These are phyloP conservation scores for Royoungia palumana DNA, from an alignment of 768 basidiomycete genomes.

Conservation along the genomic window DNA sequence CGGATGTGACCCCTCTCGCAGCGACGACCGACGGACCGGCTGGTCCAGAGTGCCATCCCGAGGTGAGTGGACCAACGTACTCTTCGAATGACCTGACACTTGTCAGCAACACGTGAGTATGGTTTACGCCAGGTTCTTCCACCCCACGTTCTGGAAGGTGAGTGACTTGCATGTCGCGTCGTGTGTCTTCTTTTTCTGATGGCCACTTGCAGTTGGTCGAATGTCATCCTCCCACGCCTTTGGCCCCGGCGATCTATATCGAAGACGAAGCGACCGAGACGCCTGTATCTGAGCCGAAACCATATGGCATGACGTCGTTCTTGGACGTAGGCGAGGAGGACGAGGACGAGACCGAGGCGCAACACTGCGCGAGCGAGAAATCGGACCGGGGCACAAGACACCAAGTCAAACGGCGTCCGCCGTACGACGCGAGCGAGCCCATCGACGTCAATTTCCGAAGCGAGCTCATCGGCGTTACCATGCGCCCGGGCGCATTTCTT, in stretches of 20 bases:
- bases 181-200: not conserved
- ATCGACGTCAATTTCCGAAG: slow-evolving; percentile 10
- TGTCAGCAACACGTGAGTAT: slow-evolving; percentile 16
- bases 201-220: slow-evolving; percentile 10
- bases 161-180: not conserved
- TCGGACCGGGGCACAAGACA: not conserved
- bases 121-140: slow-evolving; percentile 22
- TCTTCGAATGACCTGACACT: not conserved
- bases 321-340: slow-evolving; percentile 9
- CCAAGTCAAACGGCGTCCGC: not conserved
- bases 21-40: not conserved
- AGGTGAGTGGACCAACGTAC: not conserved
- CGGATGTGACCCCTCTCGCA: not conserved
- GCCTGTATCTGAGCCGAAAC: slow-evolving; percentile 1
- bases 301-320: not conserved
- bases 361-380: not conserved
- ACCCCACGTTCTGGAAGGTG: slow-evolving; percentile 24
- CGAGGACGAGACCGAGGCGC: not conserved
- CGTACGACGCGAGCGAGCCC: slow-evolving; percentile 13
- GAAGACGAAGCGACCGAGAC: slow-evolving; percentile 15
- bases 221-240: slow-evolving; percentile 15
- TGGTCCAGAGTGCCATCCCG: slow-evolving; percentile 8
- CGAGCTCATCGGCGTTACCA: slow-evolving; percentile 14
- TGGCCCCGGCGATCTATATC: slow-evolving; percentile 19
- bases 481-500: slow-evolving; percentile 7